These are phyloP conservation scores for Nevesoporus exiguus DNA, from an alignment of 768 basidiomycete species.

Conservation along the genomic window DNA sequence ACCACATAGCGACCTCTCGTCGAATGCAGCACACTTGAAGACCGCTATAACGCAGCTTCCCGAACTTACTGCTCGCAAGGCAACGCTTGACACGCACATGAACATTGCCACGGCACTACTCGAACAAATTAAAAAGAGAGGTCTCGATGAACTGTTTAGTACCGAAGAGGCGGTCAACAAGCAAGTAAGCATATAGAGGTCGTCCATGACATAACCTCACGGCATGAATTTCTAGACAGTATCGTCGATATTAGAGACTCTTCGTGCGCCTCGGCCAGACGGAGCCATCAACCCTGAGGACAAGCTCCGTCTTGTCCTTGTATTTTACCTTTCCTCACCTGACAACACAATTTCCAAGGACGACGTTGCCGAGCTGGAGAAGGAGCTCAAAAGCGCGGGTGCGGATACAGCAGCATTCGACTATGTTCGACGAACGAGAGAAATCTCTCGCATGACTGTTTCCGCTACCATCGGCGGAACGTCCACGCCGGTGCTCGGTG, in stretches of 20 bases:
- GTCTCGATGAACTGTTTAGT: slow-evolving; percentile 96
- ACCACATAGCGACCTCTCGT: slow-evolving; percentile 66
- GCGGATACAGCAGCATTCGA: slow-evolving; percentile 83
- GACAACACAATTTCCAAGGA: slow-evolving; percentile 83
- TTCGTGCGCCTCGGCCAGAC: slow-evolving; percentile 70
- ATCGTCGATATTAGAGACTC: slow-evolving; percentile 75
- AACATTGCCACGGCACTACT: slow-evolving; percentile 95
- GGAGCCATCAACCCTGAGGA: slow-evolving; percentile 69
- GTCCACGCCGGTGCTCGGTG: slow-evolving; percentile 65
- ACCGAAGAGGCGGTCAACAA: slow-evolving; percentile 88
- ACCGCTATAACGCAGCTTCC: slow-evolving; percentile 96
- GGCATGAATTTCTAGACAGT: slow-evolving; percentile 50
- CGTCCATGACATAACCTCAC: background rate
- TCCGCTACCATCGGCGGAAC: slow-evolving; percentile 57
- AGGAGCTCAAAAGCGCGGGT: slow-evolving; percentile 78
- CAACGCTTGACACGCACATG: slow-evolving; percentile 97
- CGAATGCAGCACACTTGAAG: slow-evolving; percentile 92
- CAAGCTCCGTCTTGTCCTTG: slow-evolving; percentile 91
- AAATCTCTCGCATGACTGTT: slow-evolving; percentile 89
- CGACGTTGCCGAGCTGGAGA: slow-evolving; percentile 83
- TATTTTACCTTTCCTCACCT: slow-evolving; percentile 87
- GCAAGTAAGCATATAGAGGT: slow-evolving; percentile 48
- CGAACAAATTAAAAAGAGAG: slow-evolving; percentile 92
- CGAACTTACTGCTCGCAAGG: slow-evolving; percentile 94
- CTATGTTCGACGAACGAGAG: slow-evolving; percentile 87